Base-by-base conservation (phyloP, 2,329 filamentous ascomycete species). In the Stemphylium lycopersici region DNA sequence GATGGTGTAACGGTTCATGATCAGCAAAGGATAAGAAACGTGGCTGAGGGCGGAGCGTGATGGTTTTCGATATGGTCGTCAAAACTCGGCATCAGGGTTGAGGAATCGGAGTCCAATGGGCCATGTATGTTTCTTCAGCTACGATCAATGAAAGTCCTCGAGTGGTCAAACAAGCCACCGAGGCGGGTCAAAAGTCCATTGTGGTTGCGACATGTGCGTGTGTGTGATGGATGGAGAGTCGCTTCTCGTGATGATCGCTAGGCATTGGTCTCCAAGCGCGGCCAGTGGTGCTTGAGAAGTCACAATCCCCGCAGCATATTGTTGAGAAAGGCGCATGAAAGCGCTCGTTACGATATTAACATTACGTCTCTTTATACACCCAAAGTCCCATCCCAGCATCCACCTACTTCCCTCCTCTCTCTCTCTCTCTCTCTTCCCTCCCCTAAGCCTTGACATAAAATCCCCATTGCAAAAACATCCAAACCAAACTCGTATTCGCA, bases 401-500 rank as follows among this genome's bases (percentile, higher is more conserved):
- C 4, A 24, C 11, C 41, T 18, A n/a, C n/a, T n/a, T n/a, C n/a
- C n/a, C n/a, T n/a, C n/a, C 13, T 3, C 16, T 13, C 26, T 33
- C 15, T n/a, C 7, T 16, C 13, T 53, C 32, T 31, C 12, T 33
- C 22, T 33, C 36, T 12, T 37, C 40, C 11, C 20, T 22, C 20
- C 16, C 26, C 32, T 47, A 58, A 24, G 53, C 58, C 45, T 62
- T 53, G 29, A 92, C 84, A 71, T 95, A 95, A 73, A 84, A 83
- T 43, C 79, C 81, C 76, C 88, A 89, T 71, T 96, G 90, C 66
- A 72, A 66, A 58, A 79, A 69, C 84, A 89, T 89, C 87, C 87
- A 89, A 31, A 78, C 68, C 62, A 85, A 66, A 39, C 81, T 85
- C 32, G 77, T 75, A 24, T 79, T 83, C 33, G 81, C 82, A 36